Evolutionary conservation across 2,329 filamentous ascomycete species (phyloP), one percentile per base, ranked within the genome.

Genomic region (Cladosporium halotolerans): DNA sequence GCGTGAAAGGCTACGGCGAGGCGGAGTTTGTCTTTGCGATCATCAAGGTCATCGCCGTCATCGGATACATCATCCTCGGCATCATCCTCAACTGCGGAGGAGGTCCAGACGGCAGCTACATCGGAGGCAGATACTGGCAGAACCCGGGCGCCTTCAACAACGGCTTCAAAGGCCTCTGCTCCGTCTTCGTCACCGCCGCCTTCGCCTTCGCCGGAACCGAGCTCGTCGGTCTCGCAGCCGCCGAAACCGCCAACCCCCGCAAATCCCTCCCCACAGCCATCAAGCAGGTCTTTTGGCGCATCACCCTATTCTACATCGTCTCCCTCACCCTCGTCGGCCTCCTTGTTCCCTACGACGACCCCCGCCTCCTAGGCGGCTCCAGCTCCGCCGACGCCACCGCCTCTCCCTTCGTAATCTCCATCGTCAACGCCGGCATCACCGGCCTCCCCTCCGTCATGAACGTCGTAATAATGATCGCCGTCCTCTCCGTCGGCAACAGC

Each of bases 371-470:
- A 11, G 70, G 67, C 43, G 59, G 57, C 7, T 61, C 60, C 9
- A 60, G 64, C 59, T 51, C 63, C 60, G 58, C 65, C 62, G 60
- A 70, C 66, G 60, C 71, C 63, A 60, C 76, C 34, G 63, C 78
- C 8, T 82, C 79, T 1, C 85, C 84, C 1, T 88, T 86, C 63
- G 84, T 87, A 53, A 79, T 87, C 58, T 79, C 80, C 18, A 81
- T 83, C 58, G 68, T 77, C 55, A 75, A 81, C 58, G 81, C 82
- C n/a, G 80, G 81, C 42, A 80, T 88, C 48, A 63, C 66, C 1
- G 78, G 78, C 2, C 75, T 87, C 11, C 81, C 83, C 19, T 78
- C 76, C 19, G 79, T 88, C 57, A 83, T 88, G 74, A 87, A 87
- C 66, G 81, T 77, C 13, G 77, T 86, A 49, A 83, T 86, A 61